Evolutionary conservation across 2,329 filamentous ascomycete genomes (phyloP).

Genomic region (Colletotrichum lindemuthianum): DNA sequence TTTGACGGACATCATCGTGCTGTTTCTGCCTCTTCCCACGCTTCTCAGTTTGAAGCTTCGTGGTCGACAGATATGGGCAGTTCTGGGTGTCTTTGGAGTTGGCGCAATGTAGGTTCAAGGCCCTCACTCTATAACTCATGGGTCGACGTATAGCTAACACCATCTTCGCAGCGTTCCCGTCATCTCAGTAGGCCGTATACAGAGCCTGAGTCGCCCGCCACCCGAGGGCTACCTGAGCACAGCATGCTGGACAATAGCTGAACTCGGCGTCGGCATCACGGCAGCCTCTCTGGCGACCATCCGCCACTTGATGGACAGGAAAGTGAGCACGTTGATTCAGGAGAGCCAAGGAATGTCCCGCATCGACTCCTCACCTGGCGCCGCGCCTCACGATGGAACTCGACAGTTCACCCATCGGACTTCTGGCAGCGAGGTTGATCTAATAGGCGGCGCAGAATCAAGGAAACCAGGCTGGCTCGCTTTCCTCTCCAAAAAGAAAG

Average conservation of each 20-base stretch:
- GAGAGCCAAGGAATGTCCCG: background rate
- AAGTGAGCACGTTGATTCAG: conserved; percentile 1
- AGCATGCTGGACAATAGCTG: conserved; percentile 18
- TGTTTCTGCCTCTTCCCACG: conserved; percentile 25
- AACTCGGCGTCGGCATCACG: conserved; percentile 14
- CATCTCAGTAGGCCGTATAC: conserved; percentile 14
- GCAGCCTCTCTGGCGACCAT: conserved; percentile 8
- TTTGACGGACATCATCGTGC: conserved; percentile 23
- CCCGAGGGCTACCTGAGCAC: conserved; percentile 25
- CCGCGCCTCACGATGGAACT: background rate
- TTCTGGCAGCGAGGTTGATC: conserved; percentile 10
- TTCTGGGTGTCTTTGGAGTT: conserved; percentile 13
- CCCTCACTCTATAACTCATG: background rate
- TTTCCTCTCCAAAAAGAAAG: conserved; percentile 4
- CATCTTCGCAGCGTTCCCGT: conserved; percentile 4
- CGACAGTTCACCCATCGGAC: conserved; percentile 1
- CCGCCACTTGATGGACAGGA: conserved; percentile 13
- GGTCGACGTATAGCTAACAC: background rate
- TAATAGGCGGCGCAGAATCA: background rate
- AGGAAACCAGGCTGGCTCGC: background rate
- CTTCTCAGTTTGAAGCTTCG: conserved; percentile 12
- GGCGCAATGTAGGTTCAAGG: conserved; percentile 1
- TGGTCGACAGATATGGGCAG: conserved; percentile 11
- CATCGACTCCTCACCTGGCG: background rate
- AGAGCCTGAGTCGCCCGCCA: background rate